Evolutionary conservation across 75 land plant genomes (phyloP).

Genomic region (Isoetes taiwanensis): DNA sequence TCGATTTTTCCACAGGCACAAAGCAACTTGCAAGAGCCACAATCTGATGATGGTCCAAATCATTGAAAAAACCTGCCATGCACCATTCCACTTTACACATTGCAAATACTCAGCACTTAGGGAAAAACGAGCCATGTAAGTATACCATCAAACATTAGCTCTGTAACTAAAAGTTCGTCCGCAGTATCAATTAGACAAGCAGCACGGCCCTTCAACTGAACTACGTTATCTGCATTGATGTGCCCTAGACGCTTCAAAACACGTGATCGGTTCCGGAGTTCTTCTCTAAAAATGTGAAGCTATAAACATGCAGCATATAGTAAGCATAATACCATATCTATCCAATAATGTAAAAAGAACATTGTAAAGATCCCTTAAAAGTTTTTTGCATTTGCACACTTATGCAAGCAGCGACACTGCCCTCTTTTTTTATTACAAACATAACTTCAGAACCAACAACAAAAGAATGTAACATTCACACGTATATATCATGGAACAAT

Average conservation of each 20-base stretch:
- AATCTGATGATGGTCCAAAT: constrained; percentile 86
- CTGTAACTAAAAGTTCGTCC: constrained; percentile 94
- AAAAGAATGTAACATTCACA: too few relatives aligned
- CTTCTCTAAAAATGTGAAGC: constrained; percentile 96
- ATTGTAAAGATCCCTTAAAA: too few relatives aligned
- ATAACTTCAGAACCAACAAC: too few relatives aligned
- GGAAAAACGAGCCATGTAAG: neutral
- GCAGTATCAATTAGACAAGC: constrained; percentile 96
- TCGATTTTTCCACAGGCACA: constrained; percentile 80
- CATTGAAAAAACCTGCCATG: constrained; percentile 74
- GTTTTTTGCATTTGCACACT: too few relatives aligned
- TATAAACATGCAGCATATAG: constrained; percentile 12
- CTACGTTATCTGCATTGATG: constrained; percentile 82
- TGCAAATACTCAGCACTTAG: neutral
- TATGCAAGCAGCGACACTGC: too few relatives aligned
- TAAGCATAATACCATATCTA: too few relatives aligned
- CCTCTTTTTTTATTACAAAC: too few relatives aligned
- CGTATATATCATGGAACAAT: too few relatives aligned
- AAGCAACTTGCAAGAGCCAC: constrained; percentile 94
- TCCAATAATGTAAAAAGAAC: too few relatives aligned
- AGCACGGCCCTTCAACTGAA: constrained; percentile 89
- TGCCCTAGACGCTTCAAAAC: constrained; percentile 91
- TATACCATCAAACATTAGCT: constrained; percentile 85
- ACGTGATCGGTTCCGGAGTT: constrained; percentile 77
- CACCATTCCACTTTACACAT: neutral